phyloP scores from a whole-genome alignment of 331 rosid genomes.

The Malus hybrid region DNA sequence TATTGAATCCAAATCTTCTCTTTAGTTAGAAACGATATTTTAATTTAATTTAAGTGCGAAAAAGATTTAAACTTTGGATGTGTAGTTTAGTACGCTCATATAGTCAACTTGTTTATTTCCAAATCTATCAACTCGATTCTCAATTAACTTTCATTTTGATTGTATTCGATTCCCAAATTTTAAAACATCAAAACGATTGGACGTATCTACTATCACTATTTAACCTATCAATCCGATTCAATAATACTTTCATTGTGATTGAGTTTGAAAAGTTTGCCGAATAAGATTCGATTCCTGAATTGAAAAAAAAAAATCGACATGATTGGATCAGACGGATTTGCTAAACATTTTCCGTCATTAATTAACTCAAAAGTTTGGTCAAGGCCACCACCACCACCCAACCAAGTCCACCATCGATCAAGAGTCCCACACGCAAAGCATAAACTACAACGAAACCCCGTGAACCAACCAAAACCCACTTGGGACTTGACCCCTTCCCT shows the following conservation, averaged over 20 bases:
- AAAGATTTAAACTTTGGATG: too few species aligned
- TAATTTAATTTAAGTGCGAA: too few species aligned
- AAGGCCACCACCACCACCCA: neutral
- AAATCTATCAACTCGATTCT: neutral
- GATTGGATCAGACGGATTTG: neutral
- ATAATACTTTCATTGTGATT: too few species aligned
- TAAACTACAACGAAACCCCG: neutral
- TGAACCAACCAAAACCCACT: neutral
- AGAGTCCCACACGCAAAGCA: neutral
- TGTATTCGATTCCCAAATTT: too few species aligned
- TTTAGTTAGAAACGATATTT: too few species aligned
- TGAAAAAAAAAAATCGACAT: neutral
- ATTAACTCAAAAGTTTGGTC: neutral
- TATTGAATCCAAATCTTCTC: too few species aligned
- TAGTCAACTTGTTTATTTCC: neutral
- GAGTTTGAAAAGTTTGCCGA: too few species aligned
- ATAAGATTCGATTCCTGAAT: too few species aligned
- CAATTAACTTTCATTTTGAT: neutral
- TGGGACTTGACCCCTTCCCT: neutral
- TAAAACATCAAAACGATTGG: too few species aligned
- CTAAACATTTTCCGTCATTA: neutral
- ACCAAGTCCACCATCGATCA: neutral
- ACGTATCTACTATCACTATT: rapidly evolving
- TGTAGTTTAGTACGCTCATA: too few species aligned
- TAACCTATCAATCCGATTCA: too few species aligned